Evolutionary conservation across 257 asterid species (phyloP).

Genomic region (Eucommia ulmoides): DNA sequence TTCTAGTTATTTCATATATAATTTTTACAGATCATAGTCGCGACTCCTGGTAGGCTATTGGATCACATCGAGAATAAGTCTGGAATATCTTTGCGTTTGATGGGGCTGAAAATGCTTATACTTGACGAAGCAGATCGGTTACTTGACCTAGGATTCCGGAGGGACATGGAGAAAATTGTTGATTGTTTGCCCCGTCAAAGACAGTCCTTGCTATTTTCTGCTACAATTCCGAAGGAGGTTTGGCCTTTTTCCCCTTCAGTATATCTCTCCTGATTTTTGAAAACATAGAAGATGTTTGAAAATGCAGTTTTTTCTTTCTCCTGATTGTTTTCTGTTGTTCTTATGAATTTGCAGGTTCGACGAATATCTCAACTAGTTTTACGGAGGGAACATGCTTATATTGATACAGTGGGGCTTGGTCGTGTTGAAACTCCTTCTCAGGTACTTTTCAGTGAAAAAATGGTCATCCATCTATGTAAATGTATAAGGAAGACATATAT

Average conservation of each 20-base stretch:
- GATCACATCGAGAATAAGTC: constrained; percentile 96
- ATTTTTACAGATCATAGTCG: constrained; percentile 67
- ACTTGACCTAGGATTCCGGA: constrained; percentile 78
- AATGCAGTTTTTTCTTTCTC: background rate
- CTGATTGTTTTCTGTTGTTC: too few relatives aligned
- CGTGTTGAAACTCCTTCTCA: constrained; percentile 51
- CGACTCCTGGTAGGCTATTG: constrained; percentile 93
- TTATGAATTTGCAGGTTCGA: constrained; percentile 69
- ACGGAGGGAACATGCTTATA: constrained; percentile 66
- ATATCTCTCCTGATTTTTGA: too few relatives aligned
- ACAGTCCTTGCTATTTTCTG: constrained; percentile 77
- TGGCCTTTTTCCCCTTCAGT: constrained; percentile 5
- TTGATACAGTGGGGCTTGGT: constrained; percentile 69
- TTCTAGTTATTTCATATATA: constrained; percentile 7
- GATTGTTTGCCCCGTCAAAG: constrained; percentile 90
- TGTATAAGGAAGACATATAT: too few relatives aligned
- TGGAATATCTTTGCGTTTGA: constrained; percentile 70
- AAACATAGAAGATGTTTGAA: too few relatives aligned
- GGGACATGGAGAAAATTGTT: constrained; percentile 80
- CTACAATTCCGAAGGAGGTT: constrained; percentile 91
- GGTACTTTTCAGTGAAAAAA: constrained; percentile 27
- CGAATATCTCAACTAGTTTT: constrained; percentile 81
- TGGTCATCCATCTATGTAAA: too few relatives aligned
- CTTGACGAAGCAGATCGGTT: constrained; percentile 92
- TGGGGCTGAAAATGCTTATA: constrained; percentile 84